These are phyloP conservation scores for Flaveria robusta DNA, from an alignment of 129 eudicot genomes.

Conservation along the genomic window DNA sequence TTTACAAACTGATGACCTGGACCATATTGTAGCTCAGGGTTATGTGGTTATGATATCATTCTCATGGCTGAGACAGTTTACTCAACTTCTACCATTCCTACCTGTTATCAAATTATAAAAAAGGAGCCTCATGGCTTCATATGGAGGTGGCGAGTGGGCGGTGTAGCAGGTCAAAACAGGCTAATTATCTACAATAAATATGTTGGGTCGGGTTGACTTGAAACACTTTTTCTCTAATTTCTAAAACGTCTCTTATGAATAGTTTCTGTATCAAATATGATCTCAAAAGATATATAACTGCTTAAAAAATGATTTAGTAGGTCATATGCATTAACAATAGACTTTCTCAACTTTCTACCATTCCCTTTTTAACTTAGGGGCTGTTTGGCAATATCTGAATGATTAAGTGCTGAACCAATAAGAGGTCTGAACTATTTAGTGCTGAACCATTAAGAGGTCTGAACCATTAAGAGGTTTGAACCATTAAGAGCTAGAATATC, in stretches of 20 bases:
- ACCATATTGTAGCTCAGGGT: no score
- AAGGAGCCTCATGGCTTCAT: slow-evolving; percentile 51
- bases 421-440: no score
- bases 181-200: not conserved
- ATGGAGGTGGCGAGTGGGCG: not conserved
- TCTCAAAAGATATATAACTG: not conserved
- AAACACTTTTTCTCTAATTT: not conserved
- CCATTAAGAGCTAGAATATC: no score
- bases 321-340: not conserved
- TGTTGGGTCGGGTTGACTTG: not conserved
- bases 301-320: not conserved
- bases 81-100: not conserved
- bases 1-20: not conserved
- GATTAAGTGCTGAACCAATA: no score
- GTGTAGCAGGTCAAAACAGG: not conserved
- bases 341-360: not conserved
- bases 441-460: no score
- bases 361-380: no score
- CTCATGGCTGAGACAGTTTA: no score
- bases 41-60: no score
- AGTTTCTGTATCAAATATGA: not conserved
- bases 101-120: slow-evolving; percentile 49
- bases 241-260: not conserved
- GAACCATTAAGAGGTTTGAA: no score
- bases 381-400: no score